Conservation (phyloP, 495 filamentous ascomycete genomes). For the Annulohypoxylon moriforme region DNA sequence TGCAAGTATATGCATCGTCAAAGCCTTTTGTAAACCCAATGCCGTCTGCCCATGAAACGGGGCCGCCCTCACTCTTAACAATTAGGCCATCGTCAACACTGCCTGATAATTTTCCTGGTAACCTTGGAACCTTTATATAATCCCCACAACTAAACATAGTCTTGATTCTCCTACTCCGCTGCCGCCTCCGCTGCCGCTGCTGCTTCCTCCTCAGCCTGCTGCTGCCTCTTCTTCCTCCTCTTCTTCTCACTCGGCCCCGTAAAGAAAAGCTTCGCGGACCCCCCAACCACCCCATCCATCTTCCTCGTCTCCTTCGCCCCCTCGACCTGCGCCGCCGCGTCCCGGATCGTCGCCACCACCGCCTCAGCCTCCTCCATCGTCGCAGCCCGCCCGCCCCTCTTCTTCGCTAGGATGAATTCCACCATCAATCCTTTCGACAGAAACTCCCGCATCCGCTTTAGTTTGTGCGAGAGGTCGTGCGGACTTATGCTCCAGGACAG, state of each 20-base stretch:
- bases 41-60: neutral
- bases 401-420: constrained; percentile 66
- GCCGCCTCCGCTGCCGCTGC: neutral
- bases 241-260: constrained; percentile 47
- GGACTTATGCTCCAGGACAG: constrained; percentile 83
- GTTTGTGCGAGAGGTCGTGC: constrained; percentile 71
- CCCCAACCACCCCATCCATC: constrained; percentile 53
- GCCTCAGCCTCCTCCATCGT: constrained; percentile 51
- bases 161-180: neutral
- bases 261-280: constrained; percentile 49
- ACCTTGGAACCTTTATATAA: too few species aligned
- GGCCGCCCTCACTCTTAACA: neutral
- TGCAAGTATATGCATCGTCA: neutral
- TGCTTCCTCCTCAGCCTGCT: constrained; percentile 1
- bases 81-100: neutral
- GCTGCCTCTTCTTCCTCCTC: constrained; percentile 15
- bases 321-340: constrained; percentile 41
- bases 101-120: neutral
- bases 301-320: constrained; percentile 54
- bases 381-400: constrained; percentile 47
- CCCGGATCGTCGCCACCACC: constrained; percentile 49
- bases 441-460: constrained; percentile 70
- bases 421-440: constrained; percentile 72
- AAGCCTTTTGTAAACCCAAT: neutral
- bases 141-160: neutral